Evolutionary conservation across 176 grass and related monocot genomes (phyloP).

Genomic region (Bothriochloa decipiens): DNA sequence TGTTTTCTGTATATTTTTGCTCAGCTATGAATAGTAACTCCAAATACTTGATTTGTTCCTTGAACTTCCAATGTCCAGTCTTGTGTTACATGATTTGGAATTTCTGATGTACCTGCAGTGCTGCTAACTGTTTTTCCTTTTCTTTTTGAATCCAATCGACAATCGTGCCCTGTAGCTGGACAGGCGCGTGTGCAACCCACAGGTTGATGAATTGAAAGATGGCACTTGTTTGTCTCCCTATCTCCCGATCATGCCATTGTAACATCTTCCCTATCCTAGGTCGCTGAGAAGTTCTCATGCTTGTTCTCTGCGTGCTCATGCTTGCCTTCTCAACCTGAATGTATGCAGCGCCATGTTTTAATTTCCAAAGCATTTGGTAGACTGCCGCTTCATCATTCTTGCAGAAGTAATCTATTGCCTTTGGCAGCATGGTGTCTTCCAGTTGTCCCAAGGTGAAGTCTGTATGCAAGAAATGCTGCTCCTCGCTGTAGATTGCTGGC

Average conservation of each 20-base stretch:
- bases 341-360: background rate
- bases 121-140: background rate
- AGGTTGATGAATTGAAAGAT: background rate
- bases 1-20: background rate
- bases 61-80: background rate
- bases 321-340: background rate
- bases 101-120: too few species aligned
- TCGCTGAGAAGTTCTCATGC: background rate
- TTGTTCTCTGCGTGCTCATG: background rate
- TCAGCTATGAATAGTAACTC: too few species aligned
- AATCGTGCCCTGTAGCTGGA: background rate
- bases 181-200: background rate
- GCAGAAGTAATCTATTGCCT: background rate
- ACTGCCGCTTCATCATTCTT: background rate
- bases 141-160: background rate
- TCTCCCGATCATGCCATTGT: background rate
- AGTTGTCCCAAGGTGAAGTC: background rate
- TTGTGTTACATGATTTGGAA: too few species aligned
- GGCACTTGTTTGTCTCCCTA: background rate
- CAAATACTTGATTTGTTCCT: background rate
- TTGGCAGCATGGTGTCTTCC: background rate
- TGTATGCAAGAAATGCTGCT: background rate
- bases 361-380: background rate
- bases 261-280: background rate
- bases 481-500: background rate